Percentiles rank a stretch among this genome's conserved stretches.
Evolutionary conservation across 2,329 filamentous ascomycete genomes (phyloP).

Genomic region (Leptoxyphium fumago): DNA sequence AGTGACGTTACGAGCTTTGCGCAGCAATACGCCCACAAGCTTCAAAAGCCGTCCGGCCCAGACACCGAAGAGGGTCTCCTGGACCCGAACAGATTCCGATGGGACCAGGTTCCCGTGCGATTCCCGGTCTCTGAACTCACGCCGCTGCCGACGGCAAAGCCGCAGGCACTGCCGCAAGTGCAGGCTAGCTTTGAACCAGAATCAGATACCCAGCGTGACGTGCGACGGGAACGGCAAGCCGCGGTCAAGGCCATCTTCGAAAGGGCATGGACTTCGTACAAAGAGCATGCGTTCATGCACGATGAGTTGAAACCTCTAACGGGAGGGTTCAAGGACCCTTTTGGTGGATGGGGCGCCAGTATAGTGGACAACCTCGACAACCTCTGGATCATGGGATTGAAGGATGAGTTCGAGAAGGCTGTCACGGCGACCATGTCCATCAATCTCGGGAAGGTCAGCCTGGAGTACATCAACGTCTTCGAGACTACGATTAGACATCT

Average conservation of each 20-base stretch:
- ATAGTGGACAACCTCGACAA: slow-evolving; percentile 33
- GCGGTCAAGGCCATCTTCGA: slow-evolving; percentile 29
- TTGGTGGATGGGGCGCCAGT: slow-evolving; percentile 34
- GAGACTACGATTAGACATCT: slow-evolving; percentile 34
- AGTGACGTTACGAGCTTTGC: background rate
- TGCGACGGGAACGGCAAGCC: slow-evolving; percentile 21
- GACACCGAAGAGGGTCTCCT: slow-evolving; percentile 5
- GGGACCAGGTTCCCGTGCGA: slow-evolving; percentile 25
- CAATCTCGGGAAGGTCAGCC: slow-evolving; percentile 25
- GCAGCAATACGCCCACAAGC: background rate
- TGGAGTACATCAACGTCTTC: slow-evolving; percentile 32
- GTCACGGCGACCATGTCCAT: slow-evolving; percentile 28
- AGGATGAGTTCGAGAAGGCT: slow-evolving; percentile 32
- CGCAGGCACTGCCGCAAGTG: slow-evolving; percentile 25
- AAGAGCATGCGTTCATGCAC: slow-evolving; percentile 31
- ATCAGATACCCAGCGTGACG: slow-evolving; percentile 14
- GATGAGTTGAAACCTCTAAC: slow-evolving; percentile 33
- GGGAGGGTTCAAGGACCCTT: slow-evolving; percentile 25
- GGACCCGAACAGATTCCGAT: slow-evolving; percentile 19
- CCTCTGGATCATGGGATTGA: slow-evolving; percentile 33
- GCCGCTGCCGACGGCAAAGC: slow-evolving; percentile 23
- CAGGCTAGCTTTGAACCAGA: slow-evolving; percentile 28
- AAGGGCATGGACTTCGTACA: slow-evolving; percentile 31
- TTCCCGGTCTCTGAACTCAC: slow-evolving; percentile 24
- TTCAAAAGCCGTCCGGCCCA: slow-evolving; percentile 1